Percentiles rank a stretch among this genome's conserved stretches.
Conservation (phyloP, 805 yeast species). For the Nakazawaea ishiwadae region DNA sequence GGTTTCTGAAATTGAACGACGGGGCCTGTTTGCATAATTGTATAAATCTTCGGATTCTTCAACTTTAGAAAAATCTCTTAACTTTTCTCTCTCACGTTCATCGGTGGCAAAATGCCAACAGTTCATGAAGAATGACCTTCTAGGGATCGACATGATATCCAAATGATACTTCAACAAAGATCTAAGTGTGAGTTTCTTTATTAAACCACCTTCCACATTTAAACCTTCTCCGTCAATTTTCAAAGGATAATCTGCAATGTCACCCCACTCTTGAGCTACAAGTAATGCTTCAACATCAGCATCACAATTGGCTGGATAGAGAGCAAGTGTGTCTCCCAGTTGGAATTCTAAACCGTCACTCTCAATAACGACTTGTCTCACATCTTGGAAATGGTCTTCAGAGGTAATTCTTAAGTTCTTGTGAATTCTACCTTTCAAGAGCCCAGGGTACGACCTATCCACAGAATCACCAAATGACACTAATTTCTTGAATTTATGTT, state of each 20-base stretch:
- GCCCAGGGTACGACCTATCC: slow-evolving; percentile 3
- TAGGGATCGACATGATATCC: slow-evolving; percentile 79
- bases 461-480: slow-evolving; percentile 1
- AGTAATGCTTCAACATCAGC: slow-evolving; percentile 61
- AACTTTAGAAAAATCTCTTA: slow-evolving; percentile 66
- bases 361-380: slow-evolving; percentile 53
- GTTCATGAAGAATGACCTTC: slow-evolving; percentile 72
- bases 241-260: slow-evolving; percentile 60
- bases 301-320: slow-evolving; percentile 72
- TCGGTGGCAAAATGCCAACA: slow-evolving; percentile 75
- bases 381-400: slow-evolving; percentile 83
- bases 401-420: slow-evolving; percentile 61
- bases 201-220: slow-evolving; percentile 54
- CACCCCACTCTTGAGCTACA: slow-evolving; percentile 68
- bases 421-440: slow-evolving; percentile 38
- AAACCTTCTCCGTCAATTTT: slow-evolving; percentile 30
- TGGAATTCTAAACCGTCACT: slow-evolving; percentile 29
- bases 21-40: slow-evolving; percentile 89
- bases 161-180: slow-evolving; percentile 72
- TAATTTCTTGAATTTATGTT: slow-evolving; percentile 22
- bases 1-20: slow-evolving; percentile 82
- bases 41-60: slow-evolving; percentile 79
- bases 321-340: slow-evolving; percentile 80
- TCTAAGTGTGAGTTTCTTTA: slow-evolving; percentile 61
- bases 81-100: slow-evolving; percentile 67